Evolutionary conservation across 192 early-diverging fungal genomes (phyloP).

Genomic region (Coemansia sp.): DNA sequence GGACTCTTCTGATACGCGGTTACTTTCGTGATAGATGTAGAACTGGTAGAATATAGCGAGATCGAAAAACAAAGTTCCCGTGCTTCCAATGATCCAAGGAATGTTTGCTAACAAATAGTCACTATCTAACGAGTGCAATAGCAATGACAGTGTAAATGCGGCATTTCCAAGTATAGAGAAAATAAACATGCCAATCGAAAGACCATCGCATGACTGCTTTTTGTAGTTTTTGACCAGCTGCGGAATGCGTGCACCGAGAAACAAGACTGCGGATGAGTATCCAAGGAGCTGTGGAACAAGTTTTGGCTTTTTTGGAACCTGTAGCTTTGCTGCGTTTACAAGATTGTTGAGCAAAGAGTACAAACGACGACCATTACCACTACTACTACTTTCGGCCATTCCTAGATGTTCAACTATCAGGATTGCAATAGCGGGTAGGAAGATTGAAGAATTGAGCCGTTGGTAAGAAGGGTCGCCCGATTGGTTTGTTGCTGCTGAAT

Average conservation of each 20-base stretch:
- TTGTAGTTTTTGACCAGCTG: constrained; percentile 74
- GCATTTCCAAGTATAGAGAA: constrained; percentile 73
- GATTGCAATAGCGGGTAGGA: background rate
- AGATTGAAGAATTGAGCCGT: background rate
- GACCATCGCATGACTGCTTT: constrained; percentile 67
- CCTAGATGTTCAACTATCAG: background rate
- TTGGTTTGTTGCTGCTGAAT: background rate
- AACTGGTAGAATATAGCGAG: constrained; percentile 71
- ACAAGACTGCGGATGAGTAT: constrained; percentile 66
- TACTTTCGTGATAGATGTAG: constrained; percentile 48
- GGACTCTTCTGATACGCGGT: background rate
- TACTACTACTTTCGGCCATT: background rate
- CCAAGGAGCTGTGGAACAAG: constrained; percentile 62
- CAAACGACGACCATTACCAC: background rate
- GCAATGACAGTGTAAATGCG: constrained; percentile 59
- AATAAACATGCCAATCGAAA: constrained; percentile 70
- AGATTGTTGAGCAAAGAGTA: background rate
- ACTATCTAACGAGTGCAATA: constrained; percentile 64
- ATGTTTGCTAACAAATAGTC: constrained; percentile 27
- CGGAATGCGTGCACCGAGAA: constrained; percentile 69
- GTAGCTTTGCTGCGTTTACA: background rate
- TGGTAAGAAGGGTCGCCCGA: background rate
- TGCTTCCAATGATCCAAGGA: constrained; percentile 65
- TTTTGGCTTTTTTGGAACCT: constrained; percentile 11
- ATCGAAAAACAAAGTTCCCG: constrained; percentile 70